phyloP scores from a whole-genome alignment of 75 land plant species.

The Isoetes taiwanensis region DNA sequence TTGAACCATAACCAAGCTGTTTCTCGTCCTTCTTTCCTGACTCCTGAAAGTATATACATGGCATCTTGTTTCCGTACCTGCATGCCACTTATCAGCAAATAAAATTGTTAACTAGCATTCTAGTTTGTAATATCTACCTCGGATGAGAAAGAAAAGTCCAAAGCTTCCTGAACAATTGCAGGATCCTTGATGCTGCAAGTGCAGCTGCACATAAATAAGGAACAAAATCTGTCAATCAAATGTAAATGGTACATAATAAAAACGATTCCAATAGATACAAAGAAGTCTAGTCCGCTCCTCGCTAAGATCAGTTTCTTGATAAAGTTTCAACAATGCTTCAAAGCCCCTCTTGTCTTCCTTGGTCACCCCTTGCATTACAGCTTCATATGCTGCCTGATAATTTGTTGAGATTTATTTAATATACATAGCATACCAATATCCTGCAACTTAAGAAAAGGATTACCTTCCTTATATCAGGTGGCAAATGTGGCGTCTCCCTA shows the following conservation, averaged over 20 bases:
- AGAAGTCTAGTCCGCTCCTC: slow-evolving; percentile 76
- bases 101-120: too few relatives aligned
- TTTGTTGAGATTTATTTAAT: too few relatives aligned
- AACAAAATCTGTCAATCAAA: too few relatives aligned
- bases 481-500: slow-evolving; percentile 56
- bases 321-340: slow-evolving; percentile 57
- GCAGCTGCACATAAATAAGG: slow-evolving; percentile 30
- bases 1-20: slow-evolving; percentile 78
- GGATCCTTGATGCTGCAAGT: slow-evolving; percentile 57
- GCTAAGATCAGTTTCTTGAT: slow-evolving; percentile 74
- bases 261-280: slow-evolving; percentile 27
- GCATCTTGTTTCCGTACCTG: slow-evolving; percentile 94
- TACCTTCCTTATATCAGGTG: slow-evolving; percentile 89
- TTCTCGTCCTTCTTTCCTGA: slow-evolving; percentile 67
- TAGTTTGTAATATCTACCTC: slow-evolving; percentile 62
- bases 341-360: slow-evolving; percentile 48
- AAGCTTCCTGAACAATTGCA: slow-evolving; percentile 57
- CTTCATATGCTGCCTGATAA: slow-evolving; percentile 72
- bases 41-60: slow-evolving; percentile 49
- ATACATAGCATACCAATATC: too few relatives aligned
- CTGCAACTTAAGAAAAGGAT: too few relatives aligned
- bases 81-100: too few relatives aligned
- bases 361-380: slow-evolving; percentile 58
- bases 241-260: background rate
- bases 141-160: slow-evolving; percentile 63